phyloP scores from a whole-genome alignment of 371 early-diverging fungal genomes.

The Mucor plumbeus region DNA sequence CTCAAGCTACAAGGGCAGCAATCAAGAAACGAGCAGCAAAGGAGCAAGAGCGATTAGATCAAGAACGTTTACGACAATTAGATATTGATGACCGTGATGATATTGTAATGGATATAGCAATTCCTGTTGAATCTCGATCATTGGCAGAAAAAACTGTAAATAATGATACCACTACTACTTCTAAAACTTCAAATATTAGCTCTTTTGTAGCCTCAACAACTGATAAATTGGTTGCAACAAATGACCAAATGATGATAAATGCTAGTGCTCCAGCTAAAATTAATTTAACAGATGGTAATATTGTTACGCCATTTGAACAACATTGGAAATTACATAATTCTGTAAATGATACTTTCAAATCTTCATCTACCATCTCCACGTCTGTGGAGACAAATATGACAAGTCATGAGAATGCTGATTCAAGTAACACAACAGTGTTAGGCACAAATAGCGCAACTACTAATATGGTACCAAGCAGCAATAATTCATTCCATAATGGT shows the following conservation, averaged over 20 bases:
- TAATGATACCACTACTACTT: background rate
- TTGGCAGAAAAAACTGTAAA: background rate
- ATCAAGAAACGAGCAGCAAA: background rate
- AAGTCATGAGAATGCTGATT: background rate
- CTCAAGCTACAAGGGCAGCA: background rate
- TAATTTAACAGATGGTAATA: no score
- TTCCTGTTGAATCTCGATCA: background rate
- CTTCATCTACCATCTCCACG: background rate
- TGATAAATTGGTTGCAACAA: no score
- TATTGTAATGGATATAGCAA: conserved; percentile 20
- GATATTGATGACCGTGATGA: conserved; percentile 26
- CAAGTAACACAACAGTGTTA: background rate
- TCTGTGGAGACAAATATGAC: background rate
- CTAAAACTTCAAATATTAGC: background rate
- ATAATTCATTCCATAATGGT: background rate
- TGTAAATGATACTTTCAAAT: no score
- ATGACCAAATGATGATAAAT: no score
- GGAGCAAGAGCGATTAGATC: background rate
- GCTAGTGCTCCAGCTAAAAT: no score
- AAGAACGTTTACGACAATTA: conserved; percentile 9
- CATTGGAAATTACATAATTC: no score
- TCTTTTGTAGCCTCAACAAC: no score
- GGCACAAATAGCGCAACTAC: conserved; percentile 7
- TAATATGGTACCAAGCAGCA: background rate
- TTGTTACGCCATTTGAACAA: no score